A percentile compares a stretch with the other conserved stretches of the same genome.
phyloP scores from a whole-genome alignment of 176 grass and related monocot genomes.

The Avena eriantha region DNA sequence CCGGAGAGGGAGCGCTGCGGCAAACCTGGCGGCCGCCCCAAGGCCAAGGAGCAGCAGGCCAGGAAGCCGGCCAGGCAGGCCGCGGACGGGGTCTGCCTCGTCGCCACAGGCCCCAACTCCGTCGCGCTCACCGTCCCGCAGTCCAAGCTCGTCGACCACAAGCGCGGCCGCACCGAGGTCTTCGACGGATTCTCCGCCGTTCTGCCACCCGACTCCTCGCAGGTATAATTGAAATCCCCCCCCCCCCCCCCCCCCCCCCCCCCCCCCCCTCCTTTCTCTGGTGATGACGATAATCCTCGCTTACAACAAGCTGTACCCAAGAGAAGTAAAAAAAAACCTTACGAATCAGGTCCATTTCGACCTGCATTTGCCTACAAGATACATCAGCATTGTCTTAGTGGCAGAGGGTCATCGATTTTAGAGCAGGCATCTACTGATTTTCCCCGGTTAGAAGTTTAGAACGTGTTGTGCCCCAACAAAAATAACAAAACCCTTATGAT shows the following conservation, averaged over 20 bases:
- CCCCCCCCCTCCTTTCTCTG: neutral
- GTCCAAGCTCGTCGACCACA: conserved; percentile 57
- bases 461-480: neutral
- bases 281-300: neutral
- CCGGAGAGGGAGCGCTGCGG: conserved; percentile 19
- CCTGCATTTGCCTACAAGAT: neutral
- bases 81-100: conserved; percentile 49
- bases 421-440: neutral
- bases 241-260: too few relatives aligned
- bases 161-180: conserved; percentile 67
- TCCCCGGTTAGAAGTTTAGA: too few relatives aligned
- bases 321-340: neutral
- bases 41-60: conserved; percentile 43
- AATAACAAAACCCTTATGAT: neutral
- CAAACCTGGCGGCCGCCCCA: conserved; percentile 35
- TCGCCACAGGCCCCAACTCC: conserved; percentile 56
- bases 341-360: neutral
- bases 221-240: conserved; percentile 48
- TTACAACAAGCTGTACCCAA: neutral
- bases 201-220: conserved; percentile 65
- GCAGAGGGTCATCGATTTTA: neutral
- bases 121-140: conserved; percentile 71
- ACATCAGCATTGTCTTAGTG: neutral
- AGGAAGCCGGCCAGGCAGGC: conserved; percentile 31
- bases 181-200: conserved; percentile 86